phyloP scores from a whole-genome alignment of 139 green algal genomes.

The Chlamydomonas incerta region DNA sequence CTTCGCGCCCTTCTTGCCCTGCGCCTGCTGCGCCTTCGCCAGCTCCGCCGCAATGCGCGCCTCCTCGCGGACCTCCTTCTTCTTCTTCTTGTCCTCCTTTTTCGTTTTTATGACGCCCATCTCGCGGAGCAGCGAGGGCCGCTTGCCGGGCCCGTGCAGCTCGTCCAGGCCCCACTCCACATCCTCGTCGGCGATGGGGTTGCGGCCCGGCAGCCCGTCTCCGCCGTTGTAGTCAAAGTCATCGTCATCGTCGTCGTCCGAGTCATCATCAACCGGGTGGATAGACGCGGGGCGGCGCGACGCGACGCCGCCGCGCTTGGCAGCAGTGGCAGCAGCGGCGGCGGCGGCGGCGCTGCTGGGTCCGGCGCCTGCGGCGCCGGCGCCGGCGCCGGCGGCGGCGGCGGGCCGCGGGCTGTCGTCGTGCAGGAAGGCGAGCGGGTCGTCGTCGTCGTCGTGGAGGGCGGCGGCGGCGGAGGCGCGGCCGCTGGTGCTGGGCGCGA shows the following conservation, averaged over 20 bases:
- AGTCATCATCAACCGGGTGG: background rate
- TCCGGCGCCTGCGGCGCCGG: background rate
- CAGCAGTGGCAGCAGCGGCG: too few species aligned
- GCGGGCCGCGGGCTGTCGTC: background rate
- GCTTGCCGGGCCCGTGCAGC: background rate
- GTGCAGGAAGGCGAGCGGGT: slow-evolving; percentile 19
- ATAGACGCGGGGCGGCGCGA: too few species aligned
- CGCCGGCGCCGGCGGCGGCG: background rate
- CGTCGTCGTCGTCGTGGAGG: slow-evolving; percentile 12
- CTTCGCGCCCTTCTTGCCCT: background rate
- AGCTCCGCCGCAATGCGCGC: background rate
- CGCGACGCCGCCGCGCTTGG: background rate
- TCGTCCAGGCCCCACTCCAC: slow-evolving; percentile 53
- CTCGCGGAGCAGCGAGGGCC: slow-evolving; percentile 36
- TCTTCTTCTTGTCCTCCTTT: background rate
- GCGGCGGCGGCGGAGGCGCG: background rate
- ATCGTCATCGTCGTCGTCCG: background rate
- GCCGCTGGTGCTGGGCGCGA: background rate
- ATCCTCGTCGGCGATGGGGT: slow-evolving; percentile 32
- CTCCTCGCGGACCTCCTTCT: background rate
- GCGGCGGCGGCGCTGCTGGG: background rate
- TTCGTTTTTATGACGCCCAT: slow-evolving; percentile 29
- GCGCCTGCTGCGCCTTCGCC: background rate
- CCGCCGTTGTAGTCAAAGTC: background rate
- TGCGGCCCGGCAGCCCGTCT: background rate